phyloP scores from a whole-genome alignment of 768 basidiomycete genomes.

The Coprinopsis cinerea region DNA sequence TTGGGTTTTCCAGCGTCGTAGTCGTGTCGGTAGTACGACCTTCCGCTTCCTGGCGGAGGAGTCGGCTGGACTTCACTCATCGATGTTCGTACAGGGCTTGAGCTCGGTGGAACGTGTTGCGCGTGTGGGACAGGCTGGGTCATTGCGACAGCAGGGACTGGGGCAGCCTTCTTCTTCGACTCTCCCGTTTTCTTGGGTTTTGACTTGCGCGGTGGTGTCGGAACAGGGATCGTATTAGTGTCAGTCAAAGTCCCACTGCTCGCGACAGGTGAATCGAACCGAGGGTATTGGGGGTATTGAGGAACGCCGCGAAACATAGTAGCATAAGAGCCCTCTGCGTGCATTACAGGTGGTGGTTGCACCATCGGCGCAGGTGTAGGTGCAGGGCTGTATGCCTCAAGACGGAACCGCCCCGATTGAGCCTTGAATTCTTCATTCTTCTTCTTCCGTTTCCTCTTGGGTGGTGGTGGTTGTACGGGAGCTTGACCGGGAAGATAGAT shows the following conservation, averaged over 20 bases:
- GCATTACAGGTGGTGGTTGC: neutral
- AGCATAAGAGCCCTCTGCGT: neutral
- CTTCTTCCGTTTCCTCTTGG: conserved; percentile 17
- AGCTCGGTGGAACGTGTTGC: too few relatives aligned
- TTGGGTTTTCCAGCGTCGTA: neutral
- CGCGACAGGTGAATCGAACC: neutral
- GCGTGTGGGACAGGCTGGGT: neutral
- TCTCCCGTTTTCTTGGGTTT: too few relatives aligned
- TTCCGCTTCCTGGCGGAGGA: too few relatives aligned
- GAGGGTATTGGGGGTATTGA: conserved; percentile 2
- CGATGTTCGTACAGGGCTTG: too few relatives aligned
- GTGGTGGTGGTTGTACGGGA: conserved; percentile 11
- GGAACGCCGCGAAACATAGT: neutral
- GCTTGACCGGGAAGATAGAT: conserved; percentile 4
- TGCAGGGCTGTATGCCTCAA: conserved; percentile 17
- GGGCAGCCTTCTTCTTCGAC: neutral
- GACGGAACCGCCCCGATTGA: conserved; percentile 37
- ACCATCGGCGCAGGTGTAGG: neutral
- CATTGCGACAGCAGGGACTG: neutral
- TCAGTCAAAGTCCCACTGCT: conserved; percentile 5
- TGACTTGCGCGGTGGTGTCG: neutral
- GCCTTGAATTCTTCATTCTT: conserved; percentile 5
- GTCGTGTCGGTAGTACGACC: neutral
- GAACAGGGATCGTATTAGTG: neutral
- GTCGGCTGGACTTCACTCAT: too few relatives aligned